A percentile compares a stretch with the other conserved stretches of the same genome.
phyloP scores from a whole-genome alignment of 352 stramenopile genomes.

The Globisporangium abappressorium region DNA sequence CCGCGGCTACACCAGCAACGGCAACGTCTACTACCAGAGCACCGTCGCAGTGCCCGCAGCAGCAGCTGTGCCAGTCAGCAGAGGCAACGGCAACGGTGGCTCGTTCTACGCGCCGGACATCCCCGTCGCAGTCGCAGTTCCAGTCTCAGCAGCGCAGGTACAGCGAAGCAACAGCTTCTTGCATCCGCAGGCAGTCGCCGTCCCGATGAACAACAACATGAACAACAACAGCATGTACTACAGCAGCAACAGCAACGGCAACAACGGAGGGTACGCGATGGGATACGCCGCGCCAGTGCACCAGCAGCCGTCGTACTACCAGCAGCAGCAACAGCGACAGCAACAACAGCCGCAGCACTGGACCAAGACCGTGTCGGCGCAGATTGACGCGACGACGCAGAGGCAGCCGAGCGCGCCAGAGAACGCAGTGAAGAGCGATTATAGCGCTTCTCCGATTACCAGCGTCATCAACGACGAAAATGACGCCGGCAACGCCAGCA shows the following conservation, averaged over 20 bases:
- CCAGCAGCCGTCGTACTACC: background rate
- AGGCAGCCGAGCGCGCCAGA: constrained; percentile 8
- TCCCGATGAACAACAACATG: background rate
- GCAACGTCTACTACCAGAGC: constrained; percentile 17
- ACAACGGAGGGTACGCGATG: constrained; percentile 1
- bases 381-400: constrained; percentile 16
- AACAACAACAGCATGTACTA: background rate
- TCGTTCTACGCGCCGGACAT: background rate
- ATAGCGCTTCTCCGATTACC: background rate
- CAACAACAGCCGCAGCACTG: constrained; percentile 3
- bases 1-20: constrained; percentile 14
- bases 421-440: background rate
- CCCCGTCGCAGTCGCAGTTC: background rate
- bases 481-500: background rate
- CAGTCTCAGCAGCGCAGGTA: background rate
- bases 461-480: constrained; percentile 5
- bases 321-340: background rate
- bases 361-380: constrained; percentile 26
- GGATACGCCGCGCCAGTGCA: background rate
- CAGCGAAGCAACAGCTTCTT: background rate
- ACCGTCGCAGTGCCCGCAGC: background rate
- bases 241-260: background rate
- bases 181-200: background rate
- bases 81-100: background rate
- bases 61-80: background rate